phyloP scores from a whole-genome alignment of 2,329 filamentous ascomycete genomes.

The Allantophomopsis lycopodina region DNA sequence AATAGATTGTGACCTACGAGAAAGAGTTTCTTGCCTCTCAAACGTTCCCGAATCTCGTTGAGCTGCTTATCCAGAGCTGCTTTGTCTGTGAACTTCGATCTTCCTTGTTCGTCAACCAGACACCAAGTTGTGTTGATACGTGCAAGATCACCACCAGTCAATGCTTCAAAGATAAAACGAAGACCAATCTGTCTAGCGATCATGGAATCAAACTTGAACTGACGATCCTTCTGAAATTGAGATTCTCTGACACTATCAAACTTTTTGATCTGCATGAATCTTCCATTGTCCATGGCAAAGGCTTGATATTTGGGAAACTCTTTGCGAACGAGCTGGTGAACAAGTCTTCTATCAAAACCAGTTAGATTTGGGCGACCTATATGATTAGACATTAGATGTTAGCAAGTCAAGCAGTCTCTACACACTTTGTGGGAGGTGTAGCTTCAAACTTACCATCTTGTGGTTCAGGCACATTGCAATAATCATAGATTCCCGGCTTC shows the following conservation, averaged over 20 bases:
- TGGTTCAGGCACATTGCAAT: not conserved
- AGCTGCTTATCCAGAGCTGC: not conserved
- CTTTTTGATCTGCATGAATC: constrained; percentile 18
- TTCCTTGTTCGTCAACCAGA: constrained; percentile 10
- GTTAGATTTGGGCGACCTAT: constrained; percentile 22
- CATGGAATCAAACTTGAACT: constrained; percentile 5
- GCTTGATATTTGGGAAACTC: constrained; percentile 31
- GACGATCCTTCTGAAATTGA: constrained; percentile 4
- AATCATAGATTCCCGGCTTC: constrained; percentile 1
- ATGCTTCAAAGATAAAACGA: constrained; percentile 18
- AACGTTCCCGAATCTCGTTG: constrained; percentile 1
- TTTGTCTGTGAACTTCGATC: not conserved
- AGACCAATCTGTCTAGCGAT: constrained; percentile 15
- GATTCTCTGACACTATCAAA: constrained; percentile 10
- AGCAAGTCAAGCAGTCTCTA: too few species aligned
- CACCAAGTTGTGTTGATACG: constrained; percentile 20
- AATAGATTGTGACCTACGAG: constrained; percentile 54
- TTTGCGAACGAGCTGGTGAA: constrained; percentile 51
- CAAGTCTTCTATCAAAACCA: constrained; percentile 47
- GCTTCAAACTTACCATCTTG: not conserved
- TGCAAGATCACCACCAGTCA: constrained; percentile 14
- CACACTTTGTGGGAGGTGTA: too few species aligned
- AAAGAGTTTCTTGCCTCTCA: constrained; percentile 20
- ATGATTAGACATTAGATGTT: too few species aligned
- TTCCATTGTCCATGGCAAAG: constrained; percentile 10